Evolutionary conservation across 140 eudicot species (phyloP), one percentile per base, ranked within the genome.

Genomic region (Stevia rebaudiana): DNA sequence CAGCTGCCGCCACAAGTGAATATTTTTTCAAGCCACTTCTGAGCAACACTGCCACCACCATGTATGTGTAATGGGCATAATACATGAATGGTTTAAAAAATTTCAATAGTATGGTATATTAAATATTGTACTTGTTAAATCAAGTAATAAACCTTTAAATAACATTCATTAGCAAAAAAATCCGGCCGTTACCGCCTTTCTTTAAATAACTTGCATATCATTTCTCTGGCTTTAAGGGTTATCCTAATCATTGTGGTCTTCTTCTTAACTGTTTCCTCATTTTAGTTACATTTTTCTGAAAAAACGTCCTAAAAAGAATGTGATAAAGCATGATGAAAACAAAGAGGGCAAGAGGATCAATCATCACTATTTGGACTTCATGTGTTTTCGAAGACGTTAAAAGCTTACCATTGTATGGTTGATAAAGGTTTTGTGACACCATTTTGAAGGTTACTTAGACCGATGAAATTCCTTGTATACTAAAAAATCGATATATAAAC

Each of bases 171-270:
- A 16, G 98, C 85, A 15, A 92, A 92, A 83, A 80, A 88, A n/a
- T 58, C 98, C 98, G 65, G 98, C 96, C 63, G 94, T 81, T 22
- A 92, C 83, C 12, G 98, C 96, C 82, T 78, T 88, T 76, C 95
- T 73, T 40, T n/a, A n/a, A n/a, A n/a, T n/a, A n/a, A 88, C 98
- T 95, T 88, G 89, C 63, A 76, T 79, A 77, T 92, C 96, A 1
- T 78, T 80, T 66, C 85, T 92, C 83, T 47, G 98, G 88, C 71
- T 88, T 92, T 60, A 92, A 72, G 73, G 48, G 42, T 60, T 87
- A 73, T 56, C 98, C 98, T 22, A 92, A 63, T 46, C 96, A 76
- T 40, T 79, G 95, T 33, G 87, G 71, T 56, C 83, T 76, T 78
- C 92, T 81, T 78, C 81, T 88, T 71, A 92, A 77, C 74, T 92